Conservation (phyloP, 192 early-diverging fungal species). For the Thamnidium elegans region DNA sequence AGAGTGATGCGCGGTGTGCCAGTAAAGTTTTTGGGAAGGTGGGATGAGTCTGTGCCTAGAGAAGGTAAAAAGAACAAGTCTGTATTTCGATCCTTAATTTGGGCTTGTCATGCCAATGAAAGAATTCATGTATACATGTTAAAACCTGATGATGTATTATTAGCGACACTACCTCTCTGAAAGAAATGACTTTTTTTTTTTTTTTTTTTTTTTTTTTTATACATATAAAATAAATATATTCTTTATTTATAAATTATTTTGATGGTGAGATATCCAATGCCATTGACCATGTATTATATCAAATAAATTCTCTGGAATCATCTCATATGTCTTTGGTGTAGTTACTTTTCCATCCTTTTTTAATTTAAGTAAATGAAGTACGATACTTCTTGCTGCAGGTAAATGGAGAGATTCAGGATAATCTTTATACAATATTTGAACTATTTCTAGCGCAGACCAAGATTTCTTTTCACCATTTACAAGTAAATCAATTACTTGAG, state of each 20-base stretch:
- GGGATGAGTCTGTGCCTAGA: conserved; percentile 2
- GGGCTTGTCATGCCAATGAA: conserved; percentile 23
- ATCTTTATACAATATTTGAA: conserved; percentile 49
- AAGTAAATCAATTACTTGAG: conserved; percentile 62
- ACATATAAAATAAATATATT: neutral
- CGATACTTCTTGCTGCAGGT: conserved; percentile 48
- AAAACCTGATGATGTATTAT: neutral
- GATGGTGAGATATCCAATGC: neutral
- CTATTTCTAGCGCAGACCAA: conserved; percentile 51
- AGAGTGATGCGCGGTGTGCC: conserved; percentile 21
- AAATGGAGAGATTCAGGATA: conserved; percentile 50
- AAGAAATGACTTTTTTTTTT: neutral
- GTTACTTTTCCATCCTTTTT: conserved; percentile 42
- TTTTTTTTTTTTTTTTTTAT: neutral
- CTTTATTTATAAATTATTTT: conserved; percentile 6
- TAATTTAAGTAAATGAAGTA: conserved; percentile 57
- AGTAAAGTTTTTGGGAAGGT: conserved; percentile 26
- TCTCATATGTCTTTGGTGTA: neutral
- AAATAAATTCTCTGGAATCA: conserved; percentile 1
- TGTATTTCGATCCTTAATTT: conserved; percentile 18
- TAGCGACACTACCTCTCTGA: too few relatives aligned
- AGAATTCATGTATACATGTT: conserved; percentile 34
- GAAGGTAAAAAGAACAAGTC: neutral
- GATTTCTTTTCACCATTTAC: neutral
- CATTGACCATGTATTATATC: conserved; percentile 6